Evolutionary conservation across 2,329 filamentous ascomycete species (phyloP).

Genomic region (Claviceps sorghi): DNA sequence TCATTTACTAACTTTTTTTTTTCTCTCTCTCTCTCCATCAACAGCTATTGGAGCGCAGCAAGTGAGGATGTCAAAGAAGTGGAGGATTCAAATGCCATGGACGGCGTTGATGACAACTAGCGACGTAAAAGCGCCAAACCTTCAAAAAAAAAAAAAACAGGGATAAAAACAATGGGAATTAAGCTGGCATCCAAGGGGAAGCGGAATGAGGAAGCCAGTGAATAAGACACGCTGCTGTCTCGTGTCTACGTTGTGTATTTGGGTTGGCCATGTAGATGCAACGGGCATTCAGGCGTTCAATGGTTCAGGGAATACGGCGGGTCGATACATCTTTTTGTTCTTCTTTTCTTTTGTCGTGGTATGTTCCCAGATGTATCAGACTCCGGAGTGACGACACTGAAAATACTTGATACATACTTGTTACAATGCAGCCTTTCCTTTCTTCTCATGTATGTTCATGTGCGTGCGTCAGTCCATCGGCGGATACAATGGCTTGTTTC

Average conservation of each 20-base stretch:
- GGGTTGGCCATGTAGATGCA: not conserved
- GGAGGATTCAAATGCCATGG: conserved; percentile 24
- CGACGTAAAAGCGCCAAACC: not conserved
- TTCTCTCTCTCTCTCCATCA: not conserved
- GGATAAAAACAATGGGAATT: not conserved
- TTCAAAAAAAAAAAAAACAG: too few species aligned
- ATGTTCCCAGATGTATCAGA: conserved; percentile 6
- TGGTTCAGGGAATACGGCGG: conserved; percentile 17
- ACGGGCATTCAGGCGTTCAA: conserved; percentile 19
- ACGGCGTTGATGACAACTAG: conserved; percentile 18
- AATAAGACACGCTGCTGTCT: not conserved
- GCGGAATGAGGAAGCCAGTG: not conserved
- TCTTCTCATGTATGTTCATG: not conserved
- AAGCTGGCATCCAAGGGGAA: conserved; percentile 5
- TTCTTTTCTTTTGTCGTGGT: conserved; percentile 5
- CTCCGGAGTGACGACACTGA: conserved; percentile 12
- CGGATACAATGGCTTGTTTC: not conserved
- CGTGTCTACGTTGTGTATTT: conserved; percentile 5
- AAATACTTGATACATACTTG: conserved; percentile 3
- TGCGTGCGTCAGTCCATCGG: not conserved
- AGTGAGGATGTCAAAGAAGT: conserved; percentile 44
- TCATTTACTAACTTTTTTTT: not conserved
- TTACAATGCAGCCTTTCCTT: not conserved
- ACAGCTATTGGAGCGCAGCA: conserved; percentile 48
- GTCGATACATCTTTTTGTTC: conserved; percentile 15